Evolutionary conservation across 2,329 filamentous ascomycete species (phyloP).

Genomic region (Colletotrichum tanaceti): DNA sequence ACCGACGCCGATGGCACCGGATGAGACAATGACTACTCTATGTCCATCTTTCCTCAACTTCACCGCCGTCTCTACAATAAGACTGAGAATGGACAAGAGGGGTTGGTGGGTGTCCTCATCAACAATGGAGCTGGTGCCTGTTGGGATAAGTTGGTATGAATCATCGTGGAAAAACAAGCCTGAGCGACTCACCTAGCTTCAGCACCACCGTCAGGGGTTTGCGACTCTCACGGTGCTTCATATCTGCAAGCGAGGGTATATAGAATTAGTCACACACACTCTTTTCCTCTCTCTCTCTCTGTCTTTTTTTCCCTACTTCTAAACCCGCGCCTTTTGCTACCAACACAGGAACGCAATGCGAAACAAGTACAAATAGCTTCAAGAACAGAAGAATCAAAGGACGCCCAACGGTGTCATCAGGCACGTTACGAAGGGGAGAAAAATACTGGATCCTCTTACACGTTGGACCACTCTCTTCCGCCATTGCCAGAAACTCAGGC

Average conservation of each 20-base stretch:
- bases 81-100: conserved; percentile 86
- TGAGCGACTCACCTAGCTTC: conserved; percentile 76
- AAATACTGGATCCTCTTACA: conserved; percentile 41
- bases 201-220: conserved; percentile 83
- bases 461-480: conserved; percentile 38
- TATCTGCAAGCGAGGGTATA: conserved; percentile 56
- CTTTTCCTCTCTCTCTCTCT: not conserved
- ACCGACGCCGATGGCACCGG: conserved; percentile 94
- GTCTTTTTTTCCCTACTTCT: too few species aligned
- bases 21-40: conserved; percentile 94
- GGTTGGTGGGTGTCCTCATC: conserved; percentile 96
- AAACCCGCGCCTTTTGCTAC: not conserved
- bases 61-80: conserved; percentile 94
- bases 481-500: conserved; percentile 38
- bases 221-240: conserved; percentile 64
- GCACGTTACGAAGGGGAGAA: conserved; percentile 32
- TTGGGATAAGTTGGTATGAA: conserved; percentile 12
- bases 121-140: conserved; percentile 98
- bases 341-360: not conserved
- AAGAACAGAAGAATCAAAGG: conserved; percentile 5
- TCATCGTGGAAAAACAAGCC: not conserved
- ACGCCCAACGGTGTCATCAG: conserved; percentile 20
- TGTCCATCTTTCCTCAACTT: conserved; percentile 91
- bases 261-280: conserved; percentile 29
- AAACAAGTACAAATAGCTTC: not conserved